Conservation (phyloP, 805 yeast species). For the Clavispora asparagi region DNA sequence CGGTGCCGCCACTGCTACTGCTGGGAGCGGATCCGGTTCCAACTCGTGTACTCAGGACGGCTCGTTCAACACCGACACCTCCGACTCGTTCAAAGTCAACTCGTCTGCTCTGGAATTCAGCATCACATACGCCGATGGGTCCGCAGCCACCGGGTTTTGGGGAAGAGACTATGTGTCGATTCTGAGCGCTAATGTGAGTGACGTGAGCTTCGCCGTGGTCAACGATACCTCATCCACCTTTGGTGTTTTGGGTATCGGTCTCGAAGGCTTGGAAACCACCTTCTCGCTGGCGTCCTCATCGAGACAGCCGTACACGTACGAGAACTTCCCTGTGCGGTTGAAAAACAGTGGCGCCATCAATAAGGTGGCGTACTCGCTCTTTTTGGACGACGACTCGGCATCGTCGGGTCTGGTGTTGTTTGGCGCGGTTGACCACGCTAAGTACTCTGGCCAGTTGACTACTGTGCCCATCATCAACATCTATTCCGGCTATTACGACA, state of each 20-base stretch:
- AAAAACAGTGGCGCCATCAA: slow-evolving; percentile 52
- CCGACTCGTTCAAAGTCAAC: slow-evolving; percentile 34
- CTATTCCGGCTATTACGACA: slow-evolving; percentile 4
- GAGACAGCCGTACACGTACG: slow-evolving; percentile 44
- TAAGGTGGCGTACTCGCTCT: slow-evolving; percentile 57
- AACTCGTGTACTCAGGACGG: slow-evolving; percentile 44
- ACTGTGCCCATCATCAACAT: slow-evolving; percentile 43
- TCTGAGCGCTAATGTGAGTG: slow-evolving; percentile 43
- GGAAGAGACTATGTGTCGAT: slow-evolving; percentile 57
- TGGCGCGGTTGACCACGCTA: slow-evolving; percentile 42
- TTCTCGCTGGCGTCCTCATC: slow-evolving; percentile 13
- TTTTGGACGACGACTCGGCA: slow-evolving; percentile 39
- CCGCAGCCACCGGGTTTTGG: slow-evolving; percentile 48
- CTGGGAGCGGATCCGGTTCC: slow-evolving; percentile 7
- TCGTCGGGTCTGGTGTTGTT: slow-evolving; percentile 32
- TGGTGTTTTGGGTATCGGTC: slow-evolving; percentile 75
- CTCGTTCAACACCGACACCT: slow-evolving; percentile 39
- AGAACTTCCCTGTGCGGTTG: slow-evolving; percentile 63
- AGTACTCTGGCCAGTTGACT: slow-evolving; percentile 22
- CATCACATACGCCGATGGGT: slow-evolving; percentile 45
- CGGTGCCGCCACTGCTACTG: no score
- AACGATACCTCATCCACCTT: slow-evolving; percentile 54
- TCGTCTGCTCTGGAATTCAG: slow-evolving; percentile 34
- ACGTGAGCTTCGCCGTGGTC: slow-evolving; percentile 71
- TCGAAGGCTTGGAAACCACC: slow-evolving; percentile 65